Conservation (phyloP, 306 rosid genomes). For the Erythrophleum fordii region DNA sequence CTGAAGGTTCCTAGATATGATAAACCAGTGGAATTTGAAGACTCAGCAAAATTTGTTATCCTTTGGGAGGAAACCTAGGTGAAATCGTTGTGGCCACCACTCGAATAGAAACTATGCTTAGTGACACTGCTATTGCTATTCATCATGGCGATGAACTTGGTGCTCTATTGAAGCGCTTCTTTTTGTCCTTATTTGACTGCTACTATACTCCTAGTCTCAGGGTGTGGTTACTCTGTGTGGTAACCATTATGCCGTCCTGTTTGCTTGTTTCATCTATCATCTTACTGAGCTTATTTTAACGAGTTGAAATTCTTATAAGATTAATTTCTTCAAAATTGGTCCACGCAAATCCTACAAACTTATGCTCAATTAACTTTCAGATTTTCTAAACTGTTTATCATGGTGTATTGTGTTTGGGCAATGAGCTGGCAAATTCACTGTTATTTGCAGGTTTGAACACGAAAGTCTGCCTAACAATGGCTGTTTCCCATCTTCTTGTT, state of each 20-base stretch:
- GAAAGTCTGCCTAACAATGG: slow-evolving; percentile 69
- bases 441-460: slow-evolving; percentile 70
- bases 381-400: not conserved
- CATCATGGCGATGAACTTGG: slow-evolving; percentile 66
- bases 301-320: not conserved
- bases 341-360: too few relatives aligned
- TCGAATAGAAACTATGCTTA: slow-evolving; percentile 96
- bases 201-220: not conserved
- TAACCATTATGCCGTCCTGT: not conserved
- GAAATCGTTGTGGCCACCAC: slow-evolving; percentile 96
- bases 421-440: slow-evolving; percentile 29
- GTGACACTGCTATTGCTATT: slow-evolving; percentile 93
- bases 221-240: not conserved
- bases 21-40: slow-evolving; percentile 84
- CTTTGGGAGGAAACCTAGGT: slow-evolving; percentile 78
- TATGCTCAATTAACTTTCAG: not conserved
- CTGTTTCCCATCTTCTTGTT: slow-evolving; percentile 68
- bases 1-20: slow-evolving; percentile 85
- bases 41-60: slow-evolving; percentile 83
- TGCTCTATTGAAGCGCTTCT: not conserved
- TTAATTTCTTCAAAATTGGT: too few relatives aligned
- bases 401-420: slow-evolving; percentile 27
- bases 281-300: not conserved
- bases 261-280: not conserved
- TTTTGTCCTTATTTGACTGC: not conserved